Evolutionary conservation across 2,329 filamentous ascomycete species (phyloP), one percentile per base, ranked within the genome.

Genomic region (Scytalidium sp.): DNA sequence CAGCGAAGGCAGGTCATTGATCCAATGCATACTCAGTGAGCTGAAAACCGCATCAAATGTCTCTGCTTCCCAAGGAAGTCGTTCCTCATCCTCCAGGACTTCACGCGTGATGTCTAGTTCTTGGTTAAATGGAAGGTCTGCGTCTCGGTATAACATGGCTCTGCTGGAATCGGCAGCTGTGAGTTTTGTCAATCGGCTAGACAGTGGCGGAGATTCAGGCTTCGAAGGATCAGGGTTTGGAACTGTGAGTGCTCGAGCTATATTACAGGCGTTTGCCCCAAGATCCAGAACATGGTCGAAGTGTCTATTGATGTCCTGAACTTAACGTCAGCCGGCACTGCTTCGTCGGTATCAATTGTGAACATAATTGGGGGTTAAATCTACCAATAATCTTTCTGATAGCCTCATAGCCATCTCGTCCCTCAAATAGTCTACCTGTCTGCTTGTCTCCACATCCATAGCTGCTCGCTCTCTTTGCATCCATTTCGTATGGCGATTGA

Each of bases 231-330:
- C 84, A 1, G 83, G 82, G 64, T 90, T 83, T 50, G 83, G 77
- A 55, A 84, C 75, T 59, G 86, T 87, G 42, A 97, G 79, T 50
- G 89, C 88, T 55, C 87, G 84, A 19, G 92, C 92, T 53, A 99
- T 84, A 69, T 97, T 96, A 78, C 93, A 97, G 54, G 93, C 90
- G 67, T 97, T 96, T 54, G 94, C 93, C 54, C 94, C 94, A 25
- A 97, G 84, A 68, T 99, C 94, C 53, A 99, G 87, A 20, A 91
- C 90, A 57, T 83, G 79, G 41, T 87, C 82, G 61, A 96, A 97
- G 50, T 84, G 78, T 25, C 94, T 88, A 62, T 96, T 96, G 74
- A 99, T 95, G 66, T 97, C 92, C 88, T 92, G 56, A 22, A 42
- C 49, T n/a, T 15, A 32, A 46, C 17, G 13, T 61, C 45, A 58